phyloP scores from a whole-genome alignment of 768 basidiomycete species.

The Lactarius vividus region DNA sequence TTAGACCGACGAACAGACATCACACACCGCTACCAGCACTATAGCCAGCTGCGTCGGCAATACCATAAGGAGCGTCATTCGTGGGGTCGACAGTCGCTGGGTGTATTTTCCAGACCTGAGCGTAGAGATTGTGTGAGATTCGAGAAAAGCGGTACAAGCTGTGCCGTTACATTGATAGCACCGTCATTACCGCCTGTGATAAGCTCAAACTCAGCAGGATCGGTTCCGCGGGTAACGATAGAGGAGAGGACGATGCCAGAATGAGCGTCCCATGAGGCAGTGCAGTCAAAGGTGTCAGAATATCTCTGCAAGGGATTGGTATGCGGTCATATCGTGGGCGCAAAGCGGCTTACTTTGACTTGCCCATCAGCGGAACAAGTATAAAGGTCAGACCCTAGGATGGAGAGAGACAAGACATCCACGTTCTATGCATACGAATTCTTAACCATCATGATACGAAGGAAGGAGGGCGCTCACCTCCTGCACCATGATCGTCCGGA shows the following conservation, averaged over 20 bases:
- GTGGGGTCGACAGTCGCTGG: slow-evolving; percentile 9
- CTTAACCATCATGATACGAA: not conserved
- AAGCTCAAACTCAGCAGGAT: slow-evolving; percentile 40
- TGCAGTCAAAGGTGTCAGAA: slow-evolving; percentile 82
- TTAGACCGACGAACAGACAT: not conserved
- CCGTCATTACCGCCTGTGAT: slow-evolving; percentile 86
- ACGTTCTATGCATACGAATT: slow-evolving; percentile 46
- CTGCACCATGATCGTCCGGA: slow-evolving; percentile 83
- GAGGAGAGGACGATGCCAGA: slow-evolving; percentile 81
- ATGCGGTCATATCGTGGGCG: not conserved
- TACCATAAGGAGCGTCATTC: slow-evolving; percentile 8
- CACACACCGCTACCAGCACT: slow-evolving; percentile 18
- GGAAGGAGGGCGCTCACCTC: slow-evolving; percentile 48
- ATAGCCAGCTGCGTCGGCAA: slow-evolving; percentile 14
- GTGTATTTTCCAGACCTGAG: slow-evolving; percentile 43
- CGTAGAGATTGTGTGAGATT: not conserved
- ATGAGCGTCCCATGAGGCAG: slow-evolving; percentile 80
- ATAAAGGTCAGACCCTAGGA: slow-evolving; percentile 55
- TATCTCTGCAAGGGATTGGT: slow-evolving; percentile 52
- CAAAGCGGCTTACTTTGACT: slow-evolving; percentile 52
- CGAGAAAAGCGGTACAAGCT: not conserved
- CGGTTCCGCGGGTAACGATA: slow-evolving; percentile 45
- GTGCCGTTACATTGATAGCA: slow-evolving; percentile 63
- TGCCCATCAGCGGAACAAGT: slow-evolving; percentile 53
- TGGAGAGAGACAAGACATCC: slow-evolving; percentile 79